Percentiles rank a stretch among this genome's conserved stretches.
Conservation (phyloP, 2,329 filamentous ascomycete genomes). For the Colletotrichum coccodes region DNA sequence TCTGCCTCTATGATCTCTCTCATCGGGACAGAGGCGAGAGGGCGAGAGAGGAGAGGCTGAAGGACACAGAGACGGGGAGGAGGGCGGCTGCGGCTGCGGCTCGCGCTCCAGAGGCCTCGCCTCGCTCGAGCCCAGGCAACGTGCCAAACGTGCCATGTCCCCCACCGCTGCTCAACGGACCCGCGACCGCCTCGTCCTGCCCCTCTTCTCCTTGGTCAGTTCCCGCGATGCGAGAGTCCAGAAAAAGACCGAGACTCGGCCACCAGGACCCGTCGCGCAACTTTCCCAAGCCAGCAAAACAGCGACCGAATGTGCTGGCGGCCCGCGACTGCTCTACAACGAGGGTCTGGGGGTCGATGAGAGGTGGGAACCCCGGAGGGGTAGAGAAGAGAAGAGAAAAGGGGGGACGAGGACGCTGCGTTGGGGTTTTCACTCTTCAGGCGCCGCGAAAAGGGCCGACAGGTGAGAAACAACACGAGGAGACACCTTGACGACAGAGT, state of each 20-base stretch:
- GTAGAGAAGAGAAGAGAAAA: neutral
- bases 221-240: neutral
- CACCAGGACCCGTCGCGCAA: conserved; percentile 9
- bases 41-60: neutral
- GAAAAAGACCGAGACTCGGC: conserved; percentile 27
- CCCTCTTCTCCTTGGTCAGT: neutral
- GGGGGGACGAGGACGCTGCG: neutral
- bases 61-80: neutral
- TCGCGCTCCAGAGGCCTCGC: neutral
- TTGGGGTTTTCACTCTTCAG: neutral
- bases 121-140: neutral
- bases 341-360: neutral
- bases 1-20: neutral
- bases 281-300: neutral
- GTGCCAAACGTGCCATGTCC: neutral
- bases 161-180: neutral
- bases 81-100: neutral
- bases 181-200: conserved; percentile 3
- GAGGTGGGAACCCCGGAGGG: neutral
- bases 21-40: neutral
- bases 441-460: conserved; percentile 7
- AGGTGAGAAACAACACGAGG: neutral
- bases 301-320: neutral
- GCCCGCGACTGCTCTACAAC: neutral
- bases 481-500: neutral